phyloP scores from a whole-genome alignment of 495 filamentous ascomycete genomes.

The Penicillium bovifimosum region DNA sequence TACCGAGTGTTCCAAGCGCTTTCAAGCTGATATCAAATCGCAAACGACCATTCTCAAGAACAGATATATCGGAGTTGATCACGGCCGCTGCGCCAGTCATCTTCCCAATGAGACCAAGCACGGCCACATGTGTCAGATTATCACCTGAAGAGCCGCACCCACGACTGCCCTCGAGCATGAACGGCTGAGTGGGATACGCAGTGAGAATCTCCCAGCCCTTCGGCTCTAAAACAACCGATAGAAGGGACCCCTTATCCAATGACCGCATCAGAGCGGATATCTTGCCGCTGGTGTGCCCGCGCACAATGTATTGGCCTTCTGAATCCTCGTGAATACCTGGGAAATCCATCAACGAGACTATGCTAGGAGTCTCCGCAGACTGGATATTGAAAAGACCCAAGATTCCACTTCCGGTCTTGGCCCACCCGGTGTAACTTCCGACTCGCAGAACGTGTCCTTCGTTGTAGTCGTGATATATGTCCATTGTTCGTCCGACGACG shows the following conservation, averaged over 20 bases:
- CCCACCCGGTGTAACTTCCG: conserved; percentile 63
- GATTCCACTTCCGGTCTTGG: conserved; percentile 63
- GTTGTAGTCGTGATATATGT: conserved; percentile 69
- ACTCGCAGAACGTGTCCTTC: conserved; percentile 69
- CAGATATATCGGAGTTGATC: conserved; percentile 48
- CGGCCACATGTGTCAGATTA: conserved; percentile 46
- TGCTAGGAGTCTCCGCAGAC: conserved; percentile 49
- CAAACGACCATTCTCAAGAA: conserved; percentile 54
- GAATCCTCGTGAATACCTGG: conserved; percentile 52
- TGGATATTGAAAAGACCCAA: conserved; percentile 82
- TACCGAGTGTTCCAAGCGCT: conserved; percentile 73
- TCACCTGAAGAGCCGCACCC: neutral
- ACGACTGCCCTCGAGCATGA: conserved; percentile 38
- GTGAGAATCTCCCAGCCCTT: conserved; percentile 79
- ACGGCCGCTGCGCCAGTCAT: conserved; percentile 87
- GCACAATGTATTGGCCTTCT: conserved; percentile 57
- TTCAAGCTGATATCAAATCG: conserved; percentile 64
- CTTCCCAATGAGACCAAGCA: conserved; percentile 79
- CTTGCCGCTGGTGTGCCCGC: conserved; percentile 63
- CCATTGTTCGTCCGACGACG: conserved; percentile 60
- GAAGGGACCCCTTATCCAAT: conserved; percentile 31
- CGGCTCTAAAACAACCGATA: conserved; percentile 55
- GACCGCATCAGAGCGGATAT: conserved; percentile 48
- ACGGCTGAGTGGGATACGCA: conserved; percentile 57
- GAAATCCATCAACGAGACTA: conserved; percentile 66